A percentile compares a stretch with the other conserved stretches of the same genome.
phyloP scores from a whole-genome alignment of 2,329 filamentous ascomycete species.

The Colletotrichum ledebouriae region DNA sequence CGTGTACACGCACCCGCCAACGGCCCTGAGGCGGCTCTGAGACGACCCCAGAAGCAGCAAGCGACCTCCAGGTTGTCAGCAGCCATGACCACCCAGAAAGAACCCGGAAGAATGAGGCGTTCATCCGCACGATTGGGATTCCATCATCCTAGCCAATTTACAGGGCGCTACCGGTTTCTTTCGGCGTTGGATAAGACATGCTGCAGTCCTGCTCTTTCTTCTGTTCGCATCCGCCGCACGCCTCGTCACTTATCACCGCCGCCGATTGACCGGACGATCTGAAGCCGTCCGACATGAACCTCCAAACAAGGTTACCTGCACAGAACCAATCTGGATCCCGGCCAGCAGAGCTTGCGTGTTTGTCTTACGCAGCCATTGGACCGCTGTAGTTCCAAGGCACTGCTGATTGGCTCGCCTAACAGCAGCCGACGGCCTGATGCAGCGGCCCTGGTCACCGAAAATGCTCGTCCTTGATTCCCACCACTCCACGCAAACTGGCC shows the following conservation, averaged over 20 bases:
- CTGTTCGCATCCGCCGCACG: neutral
- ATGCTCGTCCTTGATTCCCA: neutral
- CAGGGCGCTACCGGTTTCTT: neutral
- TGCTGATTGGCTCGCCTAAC: slow-evolving; percentile 5
- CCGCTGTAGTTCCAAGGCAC: neutral
- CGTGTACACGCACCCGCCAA: slow-evolving; percentile 1
- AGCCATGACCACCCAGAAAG: too few relatives aligned
- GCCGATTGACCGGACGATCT: slow-evolving; percentile 12
- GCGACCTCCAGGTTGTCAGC: neutral
- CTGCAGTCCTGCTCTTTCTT: neutral
- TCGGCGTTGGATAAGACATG: neutral
- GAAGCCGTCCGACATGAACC: slow-evolving; percentile 1
- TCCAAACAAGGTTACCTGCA: slow-evolving; percentile 21
- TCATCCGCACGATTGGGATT: slow-evolving; percentile 1
- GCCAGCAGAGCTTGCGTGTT: neutral
- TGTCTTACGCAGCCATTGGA: neutral
- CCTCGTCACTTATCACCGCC: neutral
- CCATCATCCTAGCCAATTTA: neutral
- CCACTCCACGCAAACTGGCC: too few relatives aligned
- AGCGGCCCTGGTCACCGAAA: neutral
- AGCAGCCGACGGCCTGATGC: neutral
- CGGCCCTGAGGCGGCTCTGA: slow-evolving; percentile 16
- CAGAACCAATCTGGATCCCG: neutral
- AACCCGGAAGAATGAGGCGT: slow-evolving; percentile 3
- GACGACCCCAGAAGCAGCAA: slow-evolving; percentile 1